Base-by-base conservation (phyloP, 331 rosid genomes). In the Malus hybrid region DNA sequence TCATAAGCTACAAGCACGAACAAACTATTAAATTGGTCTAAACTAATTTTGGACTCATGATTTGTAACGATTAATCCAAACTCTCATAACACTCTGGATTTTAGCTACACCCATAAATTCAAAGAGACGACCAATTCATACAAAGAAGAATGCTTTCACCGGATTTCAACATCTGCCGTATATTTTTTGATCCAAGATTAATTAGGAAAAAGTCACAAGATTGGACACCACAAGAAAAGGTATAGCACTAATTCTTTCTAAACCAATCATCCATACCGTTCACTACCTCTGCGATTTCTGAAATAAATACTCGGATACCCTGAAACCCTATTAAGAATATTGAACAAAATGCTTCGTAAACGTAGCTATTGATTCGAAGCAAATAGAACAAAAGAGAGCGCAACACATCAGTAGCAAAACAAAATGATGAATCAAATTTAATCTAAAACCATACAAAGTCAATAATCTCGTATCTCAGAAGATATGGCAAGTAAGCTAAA, bases 261-360 rank as follows among this genome's bases (percentile, higher is more conserved):
- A 28, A 50, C 19, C 20, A 32, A 70, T 52, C 10, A 52, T 18
- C 18, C 74, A 70, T 9, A 28, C 6, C 63, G 12, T 57, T 0
- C 14, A 20, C 28, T 57, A 59, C 29, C 28, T 70, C 72, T 29
- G 28, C 4, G 31, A 31, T 18, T 70, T 13, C 56, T n/a, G 10
- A 39, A 9, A 39, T 39, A 39, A 39, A 39, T 9, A 39, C 44
- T 39, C 11, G 4, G 1, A 39, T 39, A 39, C 44, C 44, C 12
- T 39, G 44, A 39, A 39, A 39, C 11, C 11, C 44, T 36, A 36
- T 0, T 36, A 36, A 36, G 44, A 36, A 9, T 36, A 36, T 9
- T 36, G 44, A 36, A 36, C 44, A 36, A 70, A 48, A 2, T 50
- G n/a, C 77, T 80, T 85, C 20, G 80, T 61, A 77, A 84, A 87